These are phyloP conservation scores for Plasmodium berghei DNA, from an alignment of 169 alveolate genomes.

Conservation along the genomic window DNA sequence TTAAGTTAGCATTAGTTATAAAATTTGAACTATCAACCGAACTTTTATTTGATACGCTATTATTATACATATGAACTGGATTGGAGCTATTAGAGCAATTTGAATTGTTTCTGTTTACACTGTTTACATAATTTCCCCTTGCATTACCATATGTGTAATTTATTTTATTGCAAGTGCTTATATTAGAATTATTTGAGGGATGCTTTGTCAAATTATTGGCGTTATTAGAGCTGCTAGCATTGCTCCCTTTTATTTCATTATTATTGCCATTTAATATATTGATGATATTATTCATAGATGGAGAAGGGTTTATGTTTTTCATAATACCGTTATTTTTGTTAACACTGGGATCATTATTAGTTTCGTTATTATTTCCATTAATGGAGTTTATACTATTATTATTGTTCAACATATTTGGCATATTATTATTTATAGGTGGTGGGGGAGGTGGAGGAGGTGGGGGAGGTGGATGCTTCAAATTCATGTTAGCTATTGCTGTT, in stretches of 20 bases:
- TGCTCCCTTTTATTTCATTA: background rate
- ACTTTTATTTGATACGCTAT: slow-evolving; percentile 5
- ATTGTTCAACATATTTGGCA: background rate
- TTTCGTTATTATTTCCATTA: too few species aligned
- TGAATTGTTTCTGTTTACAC: background rate
- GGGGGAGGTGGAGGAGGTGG: slow-evolving; percentile 66
- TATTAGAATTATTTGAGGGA: too few species aligned
- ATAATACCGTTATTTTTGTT: slow-evolving; percentile 9
- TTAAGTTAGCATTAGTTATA: background rate
- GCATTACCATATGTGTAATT: background rate
- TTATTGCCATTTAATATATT: slow-evolving; percentile 3
- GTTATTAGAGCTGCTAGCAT: background rate
- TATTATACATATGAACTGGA: background rate
- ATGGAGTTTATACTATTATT: background rate
- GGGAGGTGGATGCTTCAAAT: slow-evolving; percentile 13
- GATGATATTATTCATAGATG: background rate
- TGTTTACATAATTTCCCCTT: background rate
- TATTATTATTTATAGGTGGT: slow-evolving; percentile 11
- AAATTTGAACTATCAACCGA: background rate
- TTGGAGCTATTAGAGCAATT: background rate
- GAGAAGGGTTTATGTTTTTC: background rate
- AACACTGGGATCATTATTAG: background rate
- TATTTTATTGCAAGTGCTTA: background rate
- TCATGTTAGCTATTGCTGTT: slow-evolving; percentile 11
- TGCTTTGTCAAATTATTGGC: background rate